Conservation (phyloP, 1,284 basidiomycete genomes). For the Rhizoctonia solani region DNA sequence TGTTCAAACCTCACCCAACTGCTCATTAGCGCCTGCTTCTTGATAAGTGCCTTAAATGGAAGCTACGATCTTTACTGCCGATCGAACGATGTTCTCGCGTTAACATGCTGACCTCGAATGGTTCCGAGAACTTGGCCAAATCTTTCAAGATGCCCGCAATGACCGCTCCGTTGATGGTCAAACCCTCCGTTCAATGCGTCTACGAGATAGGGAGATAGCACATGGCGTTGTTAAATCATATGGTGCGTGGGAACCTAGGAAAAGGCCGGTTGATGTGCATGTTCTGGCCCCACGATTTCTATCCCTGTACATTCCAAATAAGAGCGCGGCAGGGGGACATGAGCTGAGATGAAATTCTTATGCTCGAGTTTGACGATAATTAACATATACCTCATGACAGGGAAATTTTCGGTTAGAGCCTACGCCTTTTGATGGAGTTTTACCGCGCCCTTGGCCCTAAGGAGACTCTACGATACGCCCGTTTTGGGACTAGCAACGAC, state of each 20-base stretch:
- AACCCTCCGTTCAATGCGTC: no score
- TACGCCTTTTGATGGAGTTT: background rate
- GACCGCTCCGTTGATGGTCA: no score
- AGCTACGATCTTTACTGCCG: background rate
- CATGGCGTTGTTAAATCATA: no score
- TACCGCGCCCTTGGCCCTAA: background rate
- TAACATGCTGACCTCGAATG: no score
- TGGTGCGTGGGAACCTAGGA: no score
- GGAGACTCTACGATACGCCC: background rate
- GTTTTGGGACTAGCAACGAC: background rate
- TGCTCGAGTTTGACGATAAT: background rate
- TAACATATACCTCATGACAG: background rate
- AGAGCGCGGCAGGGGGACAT: background rate
- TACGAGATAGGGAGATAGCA: no score
- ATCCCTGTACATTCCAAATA: no score
- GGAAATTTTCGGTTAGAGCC: background rate
- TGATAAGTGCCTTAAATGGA: background rate
- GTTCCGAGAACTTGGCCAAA: no score
- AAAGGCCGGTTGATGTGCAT: no score
- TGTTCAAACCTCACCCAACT: background rate
- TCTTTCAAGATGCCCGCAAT: no score
- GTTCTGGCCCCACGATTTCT: no score
- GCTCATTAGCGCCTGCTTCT: background rate
- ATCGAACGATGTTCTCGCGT: no score
- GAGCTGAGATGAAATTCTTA: background rate